Evolutionary conservation across 1,139 yeast genomes (phyloP), one percentile per base, ranked within the genome.

Genomic region (Lodderomyces beijingensis): DNA sequence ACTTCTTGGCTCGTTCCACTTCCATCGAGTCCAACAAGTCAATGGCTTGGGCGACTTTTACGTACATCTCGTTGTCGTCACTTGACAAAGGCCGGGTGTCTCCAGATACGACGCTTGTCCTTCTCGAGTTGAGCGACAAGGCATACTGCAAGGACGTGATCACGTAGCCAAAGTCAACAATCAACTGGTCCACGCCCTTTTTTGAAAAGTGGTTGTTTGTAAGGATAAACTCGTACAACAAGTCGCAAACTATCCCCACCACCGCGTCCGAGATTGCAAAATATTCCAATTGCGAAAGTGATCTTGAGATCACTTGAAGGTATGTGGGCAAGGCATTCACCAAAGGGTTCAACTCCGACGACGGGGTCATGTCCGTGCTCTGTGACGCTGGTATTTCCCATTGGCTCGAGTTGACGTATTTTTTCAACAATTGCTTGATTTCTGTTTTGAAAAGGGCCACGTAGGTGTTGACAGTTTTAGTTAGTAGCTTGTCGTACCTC

Each of bases 151-250:
- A 49, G 20, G 57, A 43, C 2, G 53, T 47, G 43, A 68, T 62
- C n/a, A 82, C 40, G 24, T 65, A 65, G 1, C 57, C 51, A 24
- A 80, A 59, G 51, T 86, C 95, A 4, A 52, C 43, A 5, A 59
- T 50, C 15, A 87, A 60, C 47, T 82, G 89, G 5, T 46, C 44
- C 1, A 78, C 70, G 0, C 95, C 95, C 1, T 42, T 31, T 10
- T 47, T 42, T 28, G 70, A 71, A 55, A 87, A 87, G 41, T 65
- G 71, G 50, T 82, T 82, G 32, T 79, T 73, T 40, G 80, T 77
- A 30, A 83, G 62, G 31, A 83, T 67, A 35, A 75, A 74, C 42
- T 78, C 82, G 47, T 69, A 63, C 40, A 79, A 55, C 29, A 76
- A 66, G 18, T 57, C 57, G 7, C 79, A 70, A 16, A 83, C 47